phyloP scores from a whole-genome alignment of 495 filamentous ascomycete species.

The Elasticomyces elasticus region DNA sequence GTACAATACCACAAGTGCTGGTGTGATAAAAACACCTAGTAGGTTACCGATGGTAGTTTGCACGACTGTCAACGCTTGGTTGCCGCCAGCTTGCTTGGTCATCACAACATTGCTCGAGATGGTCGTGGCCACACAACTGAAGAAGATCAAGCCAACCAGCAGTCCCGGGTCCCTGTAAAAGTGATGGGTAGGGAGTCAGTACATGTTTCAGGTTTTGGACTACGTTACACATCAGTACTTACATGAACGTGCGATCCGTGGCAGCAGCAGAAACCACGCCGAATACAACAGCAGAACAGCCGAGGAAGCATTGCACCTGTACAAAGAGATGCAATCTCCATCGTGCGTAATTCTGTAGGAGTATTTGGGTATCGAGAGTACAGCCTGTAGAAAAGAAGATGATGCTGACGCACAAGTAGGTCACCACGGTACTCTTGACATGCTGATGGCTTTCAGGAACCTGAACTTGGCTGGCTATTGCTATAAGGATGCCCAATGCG shows the following conservation, averaged over 20 bases:
- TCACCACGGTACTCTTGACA: conserved; percentile 29
- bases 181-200: no score
- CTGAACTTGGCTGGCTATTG: conserved; percentile 35
- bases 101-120: conserved; percentile 37
- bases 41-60: conserved; percentile 38
- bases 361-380: conserved; percentile 30
- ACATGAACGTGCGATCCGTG: conserved; percentile 32
- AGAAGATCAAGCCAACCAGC: conserved; percentile 35
- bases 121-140: conserved; percentile 33
- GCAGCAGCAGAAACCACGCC: conserved; percentile 32
- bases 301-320: conserved; percentile 35
- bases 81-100: conserved; percentile 37
- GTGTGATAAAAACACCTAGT: conserved; percentile 35
- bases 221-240: no score
- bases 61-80: conserved; percentile 34
- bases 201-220: no score
- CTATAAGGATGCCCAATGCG: conserved; percentile 27
- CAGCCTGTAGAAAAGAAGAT: conserved; percentile 39
- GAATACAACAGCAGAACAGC: conserved; percentile 32
- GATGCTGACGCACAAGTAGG: conserved; percentile 32
- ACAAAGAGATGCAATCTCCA: conserved; percentile 36
- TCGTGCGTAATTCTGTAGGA: conserved; percentile 31
- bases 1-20: conserved; percentile 36
- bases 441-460: conserved; percentile 30
- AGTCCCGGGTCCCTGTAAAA: conserved; percentile 36